Evolutionary conservation across 108 stramenopile species (phyloP), one percentile per base, ranked within the genome.

Genomic region (Nitzschia putrida): DNA sequence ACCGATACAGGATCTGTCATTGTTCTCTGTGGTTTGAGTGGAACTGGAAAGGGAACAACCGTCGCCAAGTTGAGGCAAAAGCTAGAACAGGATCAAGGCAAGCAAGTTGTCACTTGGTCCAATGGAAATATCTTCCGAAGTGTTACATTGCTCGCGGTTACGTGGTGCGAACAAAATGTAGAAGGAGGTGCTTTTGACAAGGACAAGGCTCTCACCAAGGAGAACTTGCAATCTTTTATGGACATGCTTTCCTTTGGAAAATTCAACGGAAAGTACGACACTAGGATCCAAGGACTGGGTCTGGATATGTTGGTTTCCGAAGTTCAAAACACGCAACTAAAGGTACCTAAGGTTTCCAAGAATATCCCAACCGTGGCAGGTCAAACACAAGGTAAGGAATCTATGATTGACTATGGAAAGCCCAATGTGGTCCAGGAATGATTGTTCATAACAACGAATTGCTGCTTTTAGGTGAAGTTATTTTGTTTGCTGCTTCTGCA

Each of bases 1-100:
- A 59, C 43, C 42, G 42, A 21, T n/a, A 38, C 43, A 37, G 92
- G 93, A 40, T 83, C 71, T 25, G 90, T 92, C 53, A 85, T 95
- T 55, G 91, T 91, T 9, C 53, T 95, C 59, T 89, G 88, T 57
- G 94, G 94, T 29, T 51, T 91, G 23, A 83, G 82, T 45, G 94
- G 94, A 42, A 92, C 91, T 24, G 94, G 94, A 21, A 95, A 92
- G 85, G 92, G 94, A 52, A 95, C 94, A 3, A 95, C 94, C 10
- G 91, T 91, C 0, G 57, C 85, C 13, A 77, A 74, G 53, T 79
- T 95, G 40, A 40, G 72, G 39, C 80, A 88, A 58, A 89, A 85
- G 57, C 61, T 95, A 4, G 67, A 71, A 57, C 70, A 34, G 7
- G 82, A 86, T 43, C 79, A 87, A 59, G 63, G 67, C 8, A 85